A percentile compares a stretch with the other conserved stretches of the same genome.
These are phyloP conservation scores for Neurospora sp. DNA, from an alignment of 495 filamentous ascomycete genomes.

Conservation along the genomic window DNA sequence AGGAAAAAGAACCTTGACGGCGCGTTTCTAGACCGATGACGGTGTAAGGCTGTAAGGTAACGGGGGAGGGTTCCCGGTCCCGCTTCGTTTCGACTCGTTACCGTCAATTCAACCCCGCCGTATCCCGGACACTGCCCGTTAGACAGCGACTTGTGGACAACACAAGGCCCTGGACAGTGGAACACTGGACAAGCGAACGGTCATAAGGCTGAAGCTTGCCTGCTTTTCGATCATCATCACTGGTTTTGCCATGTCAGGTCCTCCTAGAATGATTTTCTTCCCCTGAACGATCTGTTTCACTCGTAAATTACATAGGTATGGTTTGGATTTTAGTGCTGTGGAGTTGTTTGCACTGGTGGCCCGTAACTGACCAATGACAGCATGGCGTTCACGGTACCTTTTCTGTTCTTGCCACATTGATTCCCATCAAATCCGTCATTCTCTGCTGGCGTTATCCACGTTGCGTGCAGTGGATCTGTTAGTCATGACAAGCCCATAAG, in stretches of 20 bases:
- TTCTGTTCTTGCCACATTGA: neutral
- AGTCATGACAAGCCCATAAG: neutral
- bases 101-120: neutral
- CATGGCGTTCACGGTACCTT: neutral
- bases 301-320: neutral
- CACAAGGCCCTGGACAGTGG: neutral
- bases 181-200: neutral
- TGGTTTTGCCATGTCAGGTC: neutral
- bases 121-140: neutral
- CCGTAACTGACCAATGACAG: neutral
- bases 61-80: neutral
- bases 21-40: neutral
- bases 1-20: neutral
- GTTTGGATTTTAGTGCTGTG: neutral
- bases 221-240: neutral
- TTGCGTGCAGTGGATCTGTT: neutral
- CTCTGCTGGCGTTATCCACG: neutral
- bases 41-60: neutral
- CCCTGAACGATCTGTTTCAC: neutral
- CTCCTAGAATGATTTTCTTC: neutral
- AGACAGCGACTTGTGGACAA: neutral
- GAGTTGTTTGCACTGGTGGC: neutral
- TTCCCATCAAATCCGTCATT: neutral
- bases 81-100: neutral
- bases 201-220: neutral